Evolutionary conservation across 108 stramenopile genomes (phyloP).

Genomic region (Pseudonitzschia delicatissima): DNA sequence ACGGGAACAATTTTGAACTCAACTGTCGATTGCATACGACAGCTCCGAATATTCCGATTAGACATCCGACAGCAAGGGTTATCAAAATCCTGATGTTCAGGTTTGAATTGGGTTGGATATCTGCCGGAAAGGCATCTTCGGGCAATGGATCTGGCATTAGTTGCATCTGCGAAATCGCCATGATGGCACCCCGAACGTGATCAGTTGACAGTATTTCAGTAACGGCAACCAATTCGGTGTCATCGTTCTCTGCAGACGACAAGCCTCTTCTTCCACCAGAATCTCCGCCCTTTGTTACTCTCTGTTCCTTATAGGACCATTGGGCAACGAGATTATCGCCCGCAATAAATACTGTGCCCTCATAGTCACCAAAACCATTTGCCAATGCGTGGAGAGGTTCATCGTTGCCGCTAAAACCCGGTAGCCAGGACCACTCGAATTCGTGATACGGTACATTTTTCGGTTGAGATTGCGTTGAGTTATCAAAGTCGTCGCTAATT

Average conservation of each 20-base stretch:
- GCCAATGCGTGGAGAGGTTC: slow-evolving; percentile 88
- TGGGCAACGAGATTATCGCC: slow-evolving; percentile 86
- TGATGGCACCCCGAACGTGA: slow-evolving; percentile 74
- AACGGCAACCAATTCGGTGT: slow-evolving; percentile 58
- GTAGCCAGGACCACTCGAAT: slow-evolving; percentile 94
- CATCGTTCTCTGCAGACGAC: slow-evolving; percentile 14
- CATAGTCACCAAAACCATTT: slow-evolving; percentile 78
- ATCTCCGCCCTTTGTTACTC: slow-evolving; percentile 15
- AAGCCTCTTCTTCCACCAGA: neutral
- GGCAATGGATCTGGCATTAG: slow-evolving; percentile 44
- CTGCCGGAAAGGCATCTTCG: slow-evolving; percentile 25
- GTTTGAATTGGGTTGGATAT: neutral
- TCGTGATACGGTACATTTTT: slow-evolving; percentile 43
- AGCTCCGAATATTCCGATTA: slow-evolving; percentile 78
- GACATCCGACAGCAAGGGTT: slow-evolving; percentile 70
- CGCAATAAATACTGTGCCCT: slow-evolving; percentile 86
- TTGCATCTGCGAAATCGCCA: slow-evolving; percentile 83
- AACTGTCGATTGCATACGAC: slow-evolving; percentile 76
- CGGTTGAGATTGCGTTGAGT: slow-evolving; percentile 17
- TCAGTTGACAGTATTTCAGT: slow-evolving; percentile 63
- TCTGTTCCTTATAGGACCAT: slow-evolving; percentile 61
- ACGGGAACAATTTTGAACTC: slow-evolving; percentile 55
- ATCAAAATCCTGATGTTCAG: slow-evolving; percentile 76
- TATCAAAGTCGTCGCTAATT: slow-evolving; percentile 29
- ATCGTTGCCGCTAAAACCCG: slow-evolving; percentile 88